phyloP scores from a whole-genome alignment of 2,329 filamentous ascomycete species.

The Pseudopyricularia cyperi region DNA sequence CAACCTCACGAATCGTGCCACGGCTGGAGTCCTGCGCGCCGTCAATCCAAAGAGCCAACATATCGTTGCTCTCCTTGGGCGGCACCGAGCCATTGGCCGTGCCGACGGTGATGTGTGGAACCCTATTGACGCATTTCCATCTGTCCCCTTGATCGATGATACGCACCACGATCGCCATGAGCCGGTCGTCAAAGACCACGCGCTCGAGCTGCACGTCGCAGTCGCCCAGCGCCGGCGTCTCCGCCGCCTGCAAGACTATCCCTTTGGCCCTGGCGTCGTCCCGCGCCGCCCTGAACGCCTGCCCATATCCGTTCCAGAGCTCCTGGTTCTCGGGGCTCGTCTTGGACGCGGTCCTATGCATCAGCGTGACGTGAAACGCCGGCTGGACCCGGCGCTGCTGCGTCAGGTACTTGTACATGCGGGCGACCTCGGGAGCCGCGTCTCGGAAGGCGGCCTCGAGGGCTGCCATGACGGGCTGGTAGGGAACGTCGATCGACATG shows the following conservation, averaged over 20 bases:
- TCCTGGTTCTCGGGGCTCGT: slow-evolving; percentile 45
- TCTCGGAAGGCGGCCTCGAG: slow-evolving; percentile 60
- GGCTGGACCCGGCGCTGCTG: slow-evolving; percentile 62
- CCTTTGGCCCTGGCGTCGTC: slow-evolving; percentile 13
- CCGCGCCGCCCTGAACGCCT: slow-evolving; percentile 8
- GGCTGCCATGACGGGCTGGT: slow-evolving; percentile 29
- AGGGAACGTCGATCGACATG: slow-evolving; percentile 35
- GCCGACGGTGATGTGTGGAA: slow-evolving; percentile 83
- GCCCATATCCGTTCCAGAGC: slow-evolving; percentile 62
- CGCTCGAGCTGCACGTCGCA: slow-evolving; percentile 53
- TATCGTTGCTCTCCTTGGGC: slow-evolving; percentile 85
- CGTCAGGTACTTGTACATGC: slow-evolving; percentile 65
- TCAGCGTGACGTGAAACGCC: slow-evolving; percentile 89
- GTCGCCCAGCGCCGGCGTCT: slow-evolving; percentile 41
- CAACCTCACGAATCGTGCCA: slow-evolving; percentile 31
- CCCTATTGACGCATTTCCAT: slow-evolving; percentile 61
- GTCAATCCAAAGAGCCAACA: slow-evolving; percentile 61
- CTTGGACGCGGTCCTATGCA: slow-evolving; percentile 50
- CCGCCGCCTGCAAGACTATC: not conserved
- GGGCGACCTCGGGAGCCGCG: slow-evolving; percentile 35
- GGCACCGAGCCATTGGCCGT: slow-evolving; percentile 65
- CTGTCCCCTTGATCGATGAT: slow-evolving; percentile 40
- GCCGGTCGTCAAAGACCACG: slow-evolving; percentile 70
- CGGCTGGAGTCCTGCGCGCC: slow-evolving; percentile 20
- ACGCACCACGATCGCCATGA: slow-evolving; percentile 87